Evolutionary conservation across 306 rosid genomes (phyloP), one percentile per base, ranked within the genome.

Genomic region (Astragalus glycyphyllos): DNA sequence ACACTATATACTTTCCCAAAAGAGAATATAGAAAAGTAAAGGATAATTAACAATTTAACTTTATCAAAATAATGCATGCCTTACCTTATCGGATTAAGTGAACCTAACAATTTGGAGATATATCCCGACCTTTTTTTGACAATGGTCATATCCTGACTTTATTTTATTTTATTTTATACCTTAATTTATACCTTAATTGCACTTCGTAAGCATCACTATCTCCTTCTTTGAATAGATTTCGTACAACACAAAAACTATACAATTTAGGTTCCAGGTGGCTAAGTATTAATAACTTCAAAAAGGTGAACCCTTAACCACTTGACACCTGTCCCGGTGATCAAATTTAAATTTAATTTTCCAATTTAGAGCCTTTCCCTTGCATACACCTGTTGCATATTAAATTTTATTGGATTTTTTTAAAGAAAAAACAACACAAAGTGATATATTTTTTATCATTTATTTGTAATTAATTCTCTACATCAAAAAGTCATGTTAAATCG

Each of bases 241-340:
- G 56, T 56, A 14, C 2, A 46, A 4, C 35, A 12, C 58, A 3
- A 4, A 17, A 42, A 78, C 46, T 59, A 14, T 17, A 17, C 58
- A 40, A 38, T 20, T 48, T 15, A 48, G 69, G 69, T 68, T 37
- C 74, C 74, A 66, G 16, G 40, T 73, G 75, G 45, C 58, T 69
- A 12, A 13, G 34, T 29, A 47, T 72, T 58, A 57, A 58, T 57
- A 44, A 32, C 66, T 51, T 16, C 31, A 26, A 26, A 41, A 16
- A 17, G 45, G 66, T 26, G 31, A 1, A 9, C 2, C 44, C 10
- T 58, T 41, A 58, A 49, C 10, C 38, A 16, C 60, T 17, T 63
- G 79, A 73, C 79, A 79, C 79, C 26, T 79, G 76, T 67, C 58
- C 23, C 29, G 1, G 35, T 58, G n/a, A 4, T 35, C 0, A 8